These are phyloP conservation scores for Kwoniella mangroviensis DNA, from an alignment of 768 basidiomycete species.

Conservation along the genomic window DNA sequence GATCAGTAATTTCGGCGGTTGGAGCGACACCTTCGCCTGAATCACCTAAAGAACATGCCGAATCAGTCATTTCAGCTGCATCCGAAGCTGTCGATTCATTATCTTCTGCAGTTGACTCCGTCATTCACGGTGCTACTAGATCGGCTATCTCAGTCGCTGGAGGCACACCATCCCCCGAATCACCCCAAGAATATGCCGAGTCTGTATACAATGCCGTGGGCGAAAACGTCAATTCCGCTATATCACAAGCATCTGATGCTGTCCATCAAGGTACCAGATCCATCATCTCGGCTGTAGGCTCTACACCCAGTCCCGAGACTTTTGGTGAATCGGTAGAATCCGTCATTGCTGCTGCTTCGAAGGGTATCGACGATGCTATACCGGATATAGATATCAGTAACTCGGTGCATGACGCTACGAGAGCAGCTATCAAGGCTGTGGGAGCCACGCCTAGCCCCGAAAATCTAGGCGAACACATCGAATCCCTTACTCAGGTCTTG, in stretches of 20 bases:
- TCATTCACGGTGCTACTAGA: constrained; percentile 30
- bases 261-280: constrained; percentile 39
- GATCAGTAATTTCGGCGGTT: constrained; percentile 43
- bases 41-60: constrained; percentile 36
- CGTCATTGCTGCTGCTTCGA: constrained; percentile 16
- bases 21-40: constrained; percentile 49
- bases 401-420: constrained; percentile 36
- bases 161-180: constrained; percentile 42
- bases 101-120: constrained; percentile 11
- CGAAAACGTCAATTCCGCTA: constrained; percentile 16
- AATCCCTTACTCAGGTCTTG: constrained; percentile 1
- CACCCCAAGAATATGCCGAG: constrained; percentile 28
- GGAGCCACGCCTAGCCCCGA: constrained; percentile 43
- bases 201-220: constrained; percentile 15
- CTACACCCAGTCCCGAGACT: constrained; percentile 45
- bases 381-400: constrained; percentile 16
- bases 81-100: constrained; percentile 17
- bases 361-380: constrained; percentile 7
- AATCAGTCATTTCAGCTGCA: constrained; percentile 24
- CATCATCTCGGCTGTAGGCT: constrained; percentile 42
- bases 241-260: constrained; percentile 19
- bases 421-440: constrained; percentile 32
- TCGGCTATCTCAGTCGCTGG: constrained; percentile 32
- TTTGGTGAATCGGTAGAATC: constrained; percentile 42
- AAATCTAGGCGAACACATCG: constrained; percentile 30